Evolutionary conservation across 169 alveolate species (phyloP), one percentile per base, ranked within the genome.

Genomic region (Neospora caninum): DNA sequence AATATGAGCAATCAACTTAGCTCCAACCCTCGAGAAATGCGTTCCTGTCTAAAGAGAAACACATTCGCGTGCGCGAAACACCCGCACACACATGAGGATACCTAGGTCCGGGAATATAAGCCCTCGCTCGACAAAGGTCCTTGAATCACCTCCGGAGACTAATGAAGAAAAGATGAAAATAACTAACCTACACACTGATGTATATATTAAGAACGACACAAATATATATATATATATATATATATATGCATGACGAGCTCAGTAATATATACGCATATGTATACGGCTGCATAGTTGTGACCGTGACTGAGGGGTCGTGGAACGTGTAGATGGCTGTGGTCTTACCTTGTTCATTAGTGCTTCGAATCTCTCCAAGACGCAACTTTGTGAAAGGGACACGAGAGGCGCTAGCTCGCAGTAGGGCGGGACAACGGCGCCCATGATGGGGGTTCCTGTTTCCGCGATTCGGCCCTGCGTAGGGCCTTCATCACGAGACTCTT

Each of bases 341-440:
- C 92, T 16, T 36, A 88, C 95, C 43, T 80, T 80, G 22, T 82
- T 88, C 93, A 93, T 88, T 42, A 88, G 91, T 10, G 86, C 88
- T 27, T 93, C 95, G 45, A 93, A 88, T 54, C 82, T 88, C n/a
- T 86, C 95, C 16, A 93, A 58, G 18, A 42, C 88, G 42, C 54
- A 41, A 53, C 83, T 43, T 20, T 92, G 80, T 25, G 92, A 86
- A 0, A 93, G 88, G 22, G 89, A 87, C 0, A 93, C 92, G n/a
- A 93, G 94, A 13, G 95, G 95, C 36, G 95, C 95, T 9, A 93
- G 80, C 82, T 93, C 94, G 83, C 94, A 93, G 92, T 93, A 93
- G 27, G 95, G 92, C 64, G 95, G 95, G 0, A 93, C 95, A 4
- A 70, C 93, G 58, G 91, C 58, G 34, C 64, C 92, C 86, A 70